These are phyloP conservation scores for Pythium oligandrum DNA, from an alignment of 352 stramenopile species.

Conservation along the genomic window DNA sequence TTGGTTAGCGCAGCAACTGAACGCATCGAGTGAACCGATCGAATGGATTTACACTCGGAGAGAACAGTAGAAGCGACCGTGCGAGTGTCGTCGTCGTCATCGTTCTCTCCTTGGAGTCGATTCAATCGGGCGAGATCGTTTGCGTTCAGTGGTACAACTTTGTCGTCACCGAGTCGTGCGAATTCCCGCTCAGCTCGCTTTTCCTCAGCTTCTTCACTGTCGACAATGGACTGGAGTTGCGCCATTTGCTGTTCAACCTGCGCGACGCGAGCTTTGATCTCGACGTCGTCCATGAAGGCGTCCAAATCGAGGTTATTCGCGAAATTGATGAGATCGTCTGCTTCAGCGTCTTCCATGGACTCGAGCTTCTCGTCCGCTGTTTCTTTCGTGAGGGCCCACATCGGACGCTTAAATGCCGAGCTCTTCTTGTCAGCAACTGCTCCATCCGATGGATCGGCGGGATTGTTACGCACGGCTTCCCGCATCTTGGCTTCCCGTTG, in stretches of 20 bases:
- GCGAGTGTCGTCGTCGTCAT: constrained; percentile 56
- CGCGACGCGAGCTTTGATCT: constrained; percentile 74
- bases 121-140: constrained; percentile 49
- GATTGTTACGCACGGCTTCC: constrained; percentile 45
- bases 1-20: constrained; percentile 72
- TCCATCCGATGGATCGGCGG: constrained; percentile 9
- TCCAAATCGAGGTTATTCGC: constrained; percentile 92
- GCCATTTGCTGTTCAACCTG: constrained; percentile 89
- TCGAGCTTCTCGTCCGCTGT: constrained; percentile 74
- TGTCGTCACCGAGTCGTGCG: constrained; percentile 59
- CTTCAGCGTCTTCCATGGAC: constrained; percentile 71
- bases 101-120: constrained; percentile 8
- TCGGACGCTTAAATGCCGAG: constrained; percentile 46
- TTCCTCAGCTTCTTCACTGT: constrained; percentile 72
- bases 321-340: constrained; percentile 92
- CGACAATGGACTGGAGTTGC: constrained; percentile 83
- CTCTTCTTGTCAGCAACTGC: constrained; percentile 14
- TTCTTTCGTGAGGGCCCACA: constrained; percentile 91
- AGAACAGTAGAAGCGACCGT: constrained; percentile 74
- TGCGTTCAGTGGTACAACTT: constrained; percentile 34
- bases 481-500: constrained; percentile 77
- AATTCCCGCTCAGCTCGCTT: constrained; percentile 82
- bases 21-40: constrained; percentile 76
- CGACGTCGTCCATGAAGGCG: constrained; percentile 92
- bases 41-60: constrained; percentile 85